Evolutionary conservation across 2,329 filamentous ascomycete genomes (phyloP).

Genomic region (Bretziella fagacearum): DNA sequence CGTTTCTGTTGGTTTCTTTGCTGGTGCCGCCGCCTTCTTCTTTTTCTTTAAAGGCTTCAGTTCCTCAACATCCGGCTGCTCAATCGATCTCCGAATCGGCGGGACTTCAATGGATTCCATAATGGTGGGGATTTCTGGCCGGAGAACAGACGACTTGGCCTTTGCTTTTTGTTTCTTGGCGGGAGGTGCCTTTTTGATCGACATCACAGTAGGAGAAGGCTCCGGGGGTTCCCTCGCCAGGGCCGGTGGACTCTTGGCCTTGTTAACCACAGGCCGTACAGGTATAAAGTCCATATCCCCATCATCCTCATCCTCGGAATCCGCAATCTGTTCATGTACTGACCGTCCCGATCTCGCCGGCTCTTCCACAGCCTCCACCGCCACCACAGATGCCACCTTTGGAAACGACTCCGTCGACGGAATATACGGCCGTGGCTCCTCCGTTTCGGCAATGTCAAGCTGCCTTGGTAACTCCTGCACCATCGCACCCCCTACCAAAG

Average conservation of each 20-base stretch:
- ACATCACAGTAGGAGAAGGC: too few relatives aligned
- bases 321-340: conserved; percentile 8
- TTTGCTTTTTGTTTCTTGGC: conserved; percentile 8
- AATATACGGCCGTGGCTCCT: not conserved
- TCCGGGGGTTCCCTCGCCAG: too few relatives aligned
- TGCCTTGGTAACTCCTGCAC: not conserved
- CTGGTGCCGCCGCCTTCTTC: not conserved
- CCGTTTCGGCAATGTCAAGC: not conserved
- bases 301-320: conserved; percentile 13
- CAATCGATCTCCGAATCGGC: not conserved
- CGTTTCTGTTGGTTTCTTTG: conserved; percentile 8
- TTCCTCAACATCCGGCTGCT: not conserved
- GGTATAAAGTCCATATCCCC: conserved; percentile 4
- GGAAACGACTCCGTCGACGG: not conserved
- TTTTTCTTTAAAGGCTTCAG: not conserved
- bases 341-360: not conserved
- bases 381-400: not conserved
- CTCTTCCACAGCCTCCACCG: not conserved
- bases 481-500: not conserved
- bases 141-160: conserved; percentile 1
- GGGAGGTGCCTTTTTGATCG: too few relatives aligned
- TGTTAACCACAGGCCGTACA: not conserved
- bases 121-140: not conserved
- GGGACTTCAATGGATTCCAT: conserved; percentile 1
- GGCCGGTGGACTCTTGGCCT: not conserved